Percentiles rank a stretch among this genome's conserved stretches.
Evolutionary conservation across 208 protist genomes (phyloP).

Genomic region (Leishmania turanica): DNA sequence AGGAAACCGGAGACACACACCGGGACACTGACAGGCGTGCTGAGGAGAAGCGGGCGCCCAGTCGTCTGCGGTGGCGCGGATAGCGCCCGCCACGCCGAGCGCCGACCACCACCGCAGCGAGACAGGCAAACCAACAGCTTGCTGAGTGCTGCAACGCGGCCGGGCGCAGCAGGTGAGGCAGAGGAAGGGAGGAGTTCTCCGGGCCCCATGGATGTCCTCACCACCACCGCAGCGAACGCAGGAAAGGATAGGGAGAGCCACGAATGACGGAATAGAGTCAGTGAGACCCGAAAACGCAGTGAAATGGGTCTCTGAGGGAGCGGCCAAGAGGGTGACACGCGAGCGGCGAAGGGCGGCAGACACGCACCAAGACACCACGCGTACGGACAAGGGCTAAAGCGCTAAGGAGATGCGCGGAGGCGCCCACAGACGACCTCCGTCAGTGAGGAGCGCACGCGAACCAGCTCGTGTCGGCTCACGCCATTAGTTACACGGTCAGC

Average conservation of each 20-base stretch:
- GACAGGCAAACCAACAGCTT: no score
- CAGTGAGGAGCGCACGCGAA: no score
- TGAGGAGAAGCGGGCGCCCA: background rate
- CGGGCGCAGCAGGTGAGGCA: background rate
- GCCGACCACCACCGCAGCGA: background rate
- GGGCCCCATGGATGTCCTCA: background rate
- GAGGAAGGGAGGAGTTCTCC: background rate
- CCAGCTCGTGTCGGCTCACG: no score
- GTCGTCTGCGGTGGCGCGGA: background rate
- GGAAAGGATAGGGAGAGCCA: background rate
- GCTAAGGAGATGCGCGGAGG: no score
- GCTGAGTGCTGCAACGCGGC: background rate
- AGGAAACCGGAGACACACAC: background rate
- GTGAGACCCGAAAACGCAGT: no score
- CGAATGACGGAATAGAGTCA: background rate
- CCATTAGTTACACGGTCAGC: no score
- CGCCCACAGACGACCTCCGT: no score
- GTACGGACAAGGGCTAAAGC: no score
- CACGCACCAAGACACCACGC: background rate
- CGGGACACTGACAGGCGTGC: no score
- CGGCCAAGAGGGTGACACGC: background rate
- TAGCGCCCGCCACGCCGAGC: background rate
- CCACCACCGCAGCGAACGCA: background rate
- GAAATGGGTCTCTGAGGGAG: background rate
- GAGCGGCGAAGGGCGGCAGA: background rate